Percentiles rank a stretch among this genome's conserved stretches.
Conservation (phyloP, 768 basidiomycete species). For the Artomyces pyxidatus region DNA sequence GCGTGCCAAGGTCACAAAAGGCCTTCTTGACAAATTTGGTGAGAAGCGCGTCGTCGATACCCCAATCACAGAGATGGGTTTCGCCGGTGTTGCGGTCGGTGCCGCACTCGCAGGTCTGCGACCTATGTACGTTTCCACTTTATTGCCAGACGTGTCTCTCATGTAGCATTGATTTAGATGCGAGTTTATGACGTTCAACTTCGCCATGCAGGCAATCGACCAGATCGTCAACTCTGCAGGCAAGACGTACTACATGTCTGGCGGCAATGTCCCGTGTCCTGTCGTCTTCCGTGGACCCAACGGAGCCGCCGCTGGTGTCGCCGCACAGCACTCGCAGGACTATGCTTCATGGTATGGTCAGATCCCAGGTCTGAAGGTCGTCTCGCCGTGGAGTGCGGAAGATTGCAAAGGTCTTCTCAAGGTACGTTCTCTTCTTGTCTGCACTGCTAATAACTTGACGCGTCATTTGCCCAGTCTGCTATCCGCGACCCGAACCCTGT, state of each 20-base stretch:
- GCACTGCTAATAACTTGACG: not conserved
- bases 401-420: constrained; percentile 98
- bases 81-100: constrained; percentile 93
- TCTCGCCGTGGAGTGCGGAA: constrained; percentile 97
- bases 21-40: constrained; percentile 97
- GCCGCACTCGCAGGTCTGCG: constrained; percentile 91
- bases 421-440: constrained; percentile 34
- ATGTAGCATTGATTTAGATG: constrained; percentile 45
- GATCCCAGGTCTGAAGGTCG: constrained; percentile 93
- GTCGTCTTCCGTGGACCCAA: constrained; percentile 99
- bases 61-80: constrained; percentile 97
- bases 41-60: constrained; percentile 98
- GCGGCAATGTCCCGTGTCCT: constrained; percentile 96
- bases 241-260: constrained; percentile 99
- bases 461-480: constrained; percentile 50
- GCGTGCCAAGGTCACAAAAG: constrained; percentile 79
- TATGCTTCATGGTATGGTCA: constrained; percentile 93
- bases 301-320: constrained; percentile 96
- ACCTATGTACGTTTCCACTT: constrained; percentile 67
- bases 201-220: constrained; percentile 99
- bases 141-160: not conserved
- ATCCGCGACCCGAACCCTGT: constrained; percentile 98
- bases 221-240: constrained; percentile 99
- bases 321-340: constrained; percentile 95
- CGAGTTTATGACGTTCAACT: constrained; percentile 99